Evolutionary conservation across 768 basidiomycete species (phyloP).

Genomic region (Boletus sp.): DNA sequence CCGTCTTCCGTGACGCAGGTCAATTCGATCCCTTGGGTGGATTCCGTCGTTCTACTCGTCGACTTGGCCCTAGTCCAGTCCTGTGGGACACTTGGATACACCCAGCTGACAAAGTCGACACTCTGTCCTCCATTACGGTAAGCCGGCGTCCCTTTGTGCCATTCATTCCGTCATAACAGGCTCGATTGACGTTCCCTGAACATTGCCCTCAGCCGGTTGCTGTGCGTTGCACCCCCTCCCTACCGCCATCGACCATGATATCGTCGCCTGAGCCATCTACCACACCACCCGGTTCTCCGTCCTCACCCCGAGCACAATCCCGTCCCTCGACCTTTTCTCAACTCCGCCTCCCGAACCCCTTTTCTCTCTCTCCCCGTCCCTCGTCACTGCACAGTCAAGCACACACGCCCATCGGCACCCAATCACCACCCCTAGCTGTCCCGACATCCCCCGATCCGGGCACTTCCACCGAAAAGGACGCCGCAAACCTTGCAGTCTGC

Average conservation of each 20-base stretch:
- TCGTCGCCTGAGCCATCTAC: neutral
- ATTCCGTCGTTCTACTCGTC: slow-evolving; percentile 5
- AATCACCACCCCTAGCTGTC: neutral
- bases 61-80: slow-evolving; percentile 12
- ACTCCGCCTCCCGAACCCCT: slow-evolving; percentile 4
- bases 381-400: neutral
- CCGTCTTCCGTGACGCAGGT: neutral
- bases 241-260: neutral
- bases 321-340: slow-evolving; percentile 8
- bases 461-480: neutral
- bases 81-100: slow-evolving; percentile 21
- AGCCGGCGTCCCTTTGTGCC: neutral
- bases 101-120: neutral
- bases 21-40: neutral
- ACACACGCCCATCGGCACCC: neutral
- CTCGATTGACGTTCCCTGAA: neutral
- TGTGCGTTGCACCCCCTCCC: slow-evolving; percentile 2
- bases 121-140: slow-evolving; percentile 20
- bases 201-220: slow-evolving; percentile 18
- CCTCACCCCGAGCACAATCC: neutral
- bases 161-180: neutral
- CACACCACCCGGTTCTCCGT: neutral
- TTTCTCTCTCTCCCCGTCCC: neutral
- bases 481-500: slow-evolving; percentile 10
- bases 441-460: neutral